Evolutionary conservation across 1,139 yeast genomes (phyloP).

Genomic region (Magnusiomyces paraingens): DNA sequence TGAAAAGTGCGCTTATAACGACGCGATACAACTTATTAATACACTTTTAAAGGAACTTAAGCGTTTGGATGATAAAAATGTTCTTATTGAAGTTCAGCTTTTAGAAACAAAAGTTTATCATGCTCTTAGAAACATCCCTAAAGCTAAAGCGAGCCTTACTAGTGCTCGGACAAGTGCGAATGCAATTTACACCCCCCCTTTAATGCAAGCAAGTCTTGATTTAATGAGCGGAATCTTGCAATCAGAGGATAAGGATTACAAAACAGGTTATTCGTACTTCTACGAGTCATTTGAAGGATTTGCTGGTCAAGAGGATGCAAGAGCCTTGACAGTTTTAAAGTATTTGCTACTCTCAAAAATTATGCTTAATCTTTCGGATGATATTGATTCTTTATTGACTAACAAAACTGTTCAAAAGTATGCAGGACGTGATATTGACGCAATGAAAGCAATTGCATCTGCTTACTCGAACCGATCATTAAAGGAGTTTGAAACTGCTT

Average conservation of each 20-base stretch:
- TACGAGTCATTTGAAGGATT: conserved; percentile 92
- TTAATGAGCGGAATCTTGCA: conserved; percentile 92
- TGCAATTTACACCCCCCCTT: conserved; percentile 91
- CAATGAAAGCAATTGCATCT: conserved; percentile 87
- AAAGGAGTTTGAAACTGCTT: conserved; percentile 79
- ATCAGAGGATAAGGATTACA: conserved; percentile 95
- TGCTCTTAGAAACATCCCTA: conserved; percentile 86
- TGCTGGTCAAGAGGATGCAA: conserved; percentile 48
- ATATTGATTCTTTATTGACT: conserved; percentile 67
- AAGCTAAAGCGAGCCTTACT: conserved; percentile 86
- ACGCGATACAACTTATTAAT: conserved; percentile 66
- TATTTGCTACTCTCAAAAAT: conserved; percentile 90
- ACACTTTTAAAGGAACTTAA: conserved; percentile 77
- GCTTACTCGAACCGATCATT: conserved; percentile 88
- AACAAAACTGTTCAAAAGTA: conserved; percentile 79
- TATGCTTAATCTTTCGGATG: conserved; percentile 85
- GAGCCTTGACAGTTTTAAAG: conserved; percentile 74
- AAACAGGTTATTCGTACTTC: conserved; percentile 92
- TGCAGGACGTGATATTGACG: conserved; percentile 70
- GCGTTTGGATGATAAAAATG: conserved; percentile 89
- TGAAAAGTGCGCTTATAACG: conserved; percentile 56
- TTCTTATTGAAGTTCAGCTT: conserved; percentile 90
- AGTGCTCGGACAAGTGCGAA: conserved; percentile 96
- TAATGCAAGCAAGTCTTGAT: conserved; percentile 89
- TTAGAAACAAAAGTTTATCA: conserved; percentile 88